Evolutionary conservation across 2,329 filamentous ascomycete species (phyloP), one percentile per base, ranked within the genome.

Genomic region (Verticillium zaregamsianum): DNA sequence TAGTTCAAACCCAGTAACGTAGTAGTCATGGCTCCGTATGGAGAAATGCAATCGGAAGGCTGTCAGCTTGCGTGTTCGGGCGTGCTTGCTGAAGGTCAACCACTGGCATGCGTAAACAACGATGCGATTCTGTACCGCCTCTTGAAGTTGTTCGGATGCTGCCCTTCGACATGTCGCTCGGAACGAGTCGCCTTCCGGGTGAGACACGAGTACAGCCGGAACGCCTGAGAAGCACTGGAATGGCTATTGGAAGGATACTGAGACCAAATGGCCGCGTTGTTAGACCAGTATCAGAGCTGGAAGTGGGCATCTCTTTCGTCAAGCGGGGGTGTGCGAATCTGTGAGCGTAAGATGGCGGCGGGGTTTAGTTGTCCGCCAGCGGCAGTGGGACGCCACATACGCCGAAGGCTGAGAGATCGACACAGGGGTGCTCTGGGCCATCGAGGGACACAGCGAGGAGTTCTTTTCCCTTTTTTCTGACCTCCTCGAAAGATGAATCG

Each of bases 341-440:
- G n/a, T 52, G 45, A 20, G 23, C n/a, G 33, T 8, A 25, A 57
- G 12, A 57, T 11, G 12, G 31, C 11, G 12, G 31, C 35, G 33
- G 15, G 23, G 17, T 25, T 39, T 23, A 12, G 14, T 28, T 17
- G 56, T n/a, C 56, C 49, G 37, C 17, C 20, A 39, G 56, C 57
- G 57, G 57, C 57, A 58, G 37, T 49, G 33, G 20, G 58, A 59
- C 58, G 58, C 58, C 58, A 59, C 58, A 23, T 17, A 25, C 5
- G 14, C 35, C 5, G 45, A 54, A 28, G 52, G 32, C 45, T 59
- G 58, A 31, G 45, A 59, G 58, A 59, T 59, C 58, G 58, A 23
- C 58, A 54, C 58, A 59, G 58, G 58, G 58, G 52, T 59, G 9
- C 20, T 52, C 45, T 7, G n/a, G 11, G 17, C 15, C 5, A 45